A percentile compares a stretch with the other conserved stretches of the same genome.
Evolutionary conservation across 2,329 filamentous ascomycete species (phyloP).

Genomic region (Thielaviopsis musarum): DNA sequence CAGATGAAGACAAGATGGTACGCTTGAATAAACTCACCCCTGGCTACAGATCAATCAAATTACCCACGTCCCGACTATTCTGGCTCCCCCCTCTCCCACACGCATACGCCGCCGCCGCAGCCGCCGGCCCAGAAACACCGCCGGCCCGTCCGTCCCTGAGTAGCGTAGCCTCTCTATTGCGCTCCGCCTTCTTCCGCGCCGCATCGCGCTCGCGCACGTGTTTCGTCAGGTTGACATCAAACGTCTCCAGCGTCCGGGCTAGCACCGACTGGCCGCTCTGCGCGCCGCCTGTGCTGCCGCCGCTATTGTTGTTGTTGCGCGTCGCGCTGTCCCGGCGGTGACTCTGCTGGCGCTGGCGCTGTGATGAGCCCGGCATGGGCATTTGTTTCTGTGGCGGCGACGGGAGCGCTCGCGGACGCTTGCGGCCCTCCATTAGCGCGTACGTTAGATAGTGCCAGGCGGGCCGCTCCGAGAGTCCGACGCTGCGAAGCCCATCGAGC

Average conservation of each 20-base stretch:
- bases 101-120: neutral
- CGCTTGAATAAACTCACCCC: no score
- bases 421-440: neutral
- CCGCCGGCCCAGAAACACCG: neutral
- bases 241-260: neutral
- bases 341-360: neutral
- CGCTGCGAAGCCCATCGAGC: conserved; percentile 21
- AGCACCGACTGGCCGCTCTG: neutral
- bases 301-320: neutral
- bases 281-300: no score
- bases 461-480: conserved; percentile 27
- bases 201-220: neutral
- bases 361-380: no score
- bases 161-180: neutral
- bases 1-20: neutral
- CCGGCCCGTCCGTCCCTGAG: no score
- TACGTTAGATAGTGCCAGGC: conserved; percentile 22
- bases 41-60: neutral
- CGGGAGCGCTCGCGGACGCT: neutral
- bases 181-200: neutral
- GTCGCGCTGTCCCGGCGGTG: neutral
- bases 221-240: neutral
- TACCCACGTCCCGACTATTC: neutral
- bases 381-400: no score
- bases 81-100: neutral